Evolutionary conservation across 1,284 basidiomycete genomes (phyloP).

Genomic region (Irpex sp.): DNA sequence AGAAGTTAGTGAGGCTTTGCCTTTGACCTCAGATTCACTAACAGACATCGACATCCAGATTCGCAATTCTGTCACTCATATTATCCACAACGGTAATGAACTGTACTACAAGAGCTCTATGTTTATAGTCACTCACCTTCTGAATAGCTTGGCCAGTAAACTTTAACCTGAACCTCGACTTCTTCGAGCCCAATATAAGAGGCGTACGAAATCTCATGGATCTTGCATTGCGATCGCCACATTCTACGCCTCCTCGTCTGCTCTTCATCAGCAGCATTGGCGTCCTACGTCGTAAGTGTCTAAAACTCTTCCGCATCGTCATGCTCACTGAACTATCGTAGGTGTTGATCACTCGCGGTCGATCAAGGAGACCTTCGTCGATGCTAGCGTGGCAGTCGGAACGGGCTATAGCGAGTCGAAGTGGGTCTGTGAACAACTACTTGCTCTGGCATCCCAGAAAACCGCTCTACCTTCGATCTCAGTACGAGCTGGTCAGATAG

Average conservation of each 20-base stretch:
- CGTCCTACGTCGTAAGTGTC: conserved; percentile 17
- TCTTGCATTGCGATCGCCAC: conserved; percentile 22
- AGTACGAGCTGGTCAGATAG: conserved; percentile 39
- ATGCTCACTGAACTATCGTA: background rate
- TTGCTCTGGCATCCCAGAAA: conserved; percentile 16
- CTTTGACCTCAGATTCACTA: background rate
- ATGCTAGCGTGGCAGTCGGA: conserved; percentile 23
- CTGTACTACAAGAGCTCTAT: background rate
- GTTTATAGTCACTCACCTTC: background rate
- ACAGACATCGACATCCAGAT: conserved; percentile 10
- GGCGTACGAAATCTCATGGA: conserved; percentile 10
- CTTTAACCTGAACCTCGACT: conserved; percentile 24
- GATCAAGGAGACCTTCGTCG: background rate
- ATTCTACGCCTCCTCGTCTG: conserved; percentile 18
- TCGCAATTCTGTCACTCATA: conserved; percentile 16
- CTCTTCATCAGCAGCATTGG: conserved; percentile 29
- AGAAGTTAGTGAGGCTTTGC: conserved; percentile 18
- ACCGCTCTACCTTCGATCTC: conserved; percentile 23
- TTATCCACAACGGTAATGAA: conserved; percentile 27
- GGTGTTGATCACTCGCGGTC: background rate
- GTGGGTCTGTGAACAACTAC: conserved; percentile 32
- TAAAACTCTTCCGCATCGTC: background rate
- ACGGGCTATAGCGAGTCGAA: conserved; percentile 35
- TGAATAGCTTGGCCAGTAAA: conserved; percentile 29
- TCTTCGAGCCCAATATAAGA: conserved; percentile 15